Conservation (phyloP, 768 basidiomycete species). For the Heimioporus sp. region DNA sequence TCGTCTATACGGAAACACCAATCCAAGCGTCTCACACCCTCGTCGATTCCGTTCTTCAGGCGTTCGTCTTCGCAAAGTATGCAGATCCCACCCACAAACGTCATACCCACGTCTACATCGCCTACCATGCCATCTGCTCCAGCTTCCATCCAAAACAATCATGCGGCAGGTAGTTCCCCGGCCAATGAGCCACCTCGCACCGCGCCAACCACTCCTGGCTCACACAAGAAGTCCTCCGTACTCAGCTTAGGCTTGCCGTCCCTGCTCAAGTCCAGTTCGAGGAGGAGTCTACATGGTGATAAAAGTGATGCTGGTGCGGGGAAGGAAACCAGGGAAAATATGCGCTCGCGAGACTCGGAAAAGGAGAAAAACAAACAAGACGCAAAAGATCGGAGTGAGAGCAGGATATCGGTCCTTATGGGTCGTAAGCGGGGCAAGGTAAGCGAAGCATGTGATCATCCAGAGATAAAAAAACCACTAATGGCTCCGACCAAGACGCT, state of each 20-base stretch:
- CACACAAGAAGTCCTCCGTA: slow-evolving; percentile 80
- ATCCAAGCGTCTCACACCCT: slow-evolving; percentile 80
- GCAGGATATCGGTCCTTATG: slow-evolving; percentile 84
- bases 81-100: slow-evolving; percentile 53
- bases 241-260: slow-evolving; percentile 79
- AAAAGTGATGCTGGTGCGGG: slow-evolving; percentile 37
- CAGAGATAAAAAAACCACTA: slow-evolving; percentile 1
- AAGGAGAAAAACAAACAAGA: slow-evolving; percentile 69
- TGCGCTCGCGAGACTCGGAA: slow-evolving; percentile 40
- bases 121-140: slow-evolving; percentile 54
- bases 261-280: slow-evolving; percentile 81
- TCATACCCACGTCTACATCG: slow-evolving; percentile 41
- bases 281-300: slow-evolving; percentile 72
- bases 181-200: slow-evolving; percentile 50
- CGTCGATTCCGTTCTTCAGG: slow-evolving; percentile 92
- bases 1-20: slow-evolving; percentile 66
- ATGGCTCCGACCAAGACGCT: slow-evolving; percentile 55
- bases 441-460: slow-evolving; percentile 20
- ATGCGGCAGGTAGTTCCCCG: slow-evolving; percentile 49
- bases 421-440: slow-evolving; percentile 92
- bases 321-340: slow-evolving; percentile 57
- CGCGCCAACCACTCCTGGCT: slow-evolving; percentile 55
- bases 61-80: slow-evolving; percentile 89
- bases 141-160: slow-evolving; percentile 38
- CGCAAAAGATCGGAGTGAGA: slow-evolving; percentile 82